Percentiles rank a stretch among this genome's conserved stretches.
phyloP scores from a whole-genome alignment of 768 basidiomycete genomes.

The Rhodotorula diobovata region DNA sequence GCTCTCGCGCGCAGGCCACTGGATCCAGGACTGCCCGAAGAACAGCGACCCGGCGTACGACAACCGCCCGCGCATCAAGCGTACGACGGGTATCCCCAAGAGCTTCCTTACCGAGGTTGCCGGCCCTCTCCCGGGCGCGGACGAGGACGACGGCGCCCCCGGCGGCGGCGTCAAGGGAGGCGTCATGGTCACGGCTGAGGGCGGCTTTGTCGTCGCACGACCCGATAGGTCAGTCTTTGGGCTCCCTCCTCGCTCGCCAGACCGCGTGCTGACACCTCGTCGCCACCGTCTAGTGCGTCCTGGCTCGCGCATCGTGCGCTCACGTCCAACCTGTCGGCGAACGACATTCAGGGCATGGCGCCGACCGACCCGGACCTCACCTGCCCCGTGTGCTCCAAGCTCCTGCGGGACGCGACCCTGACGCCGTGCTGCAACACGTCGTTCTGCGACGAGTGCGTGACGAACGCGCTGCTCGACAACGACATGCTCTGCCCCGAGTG shows the following conservation, averaged over 20 bases:
- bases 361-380: constrained; percentile 73
- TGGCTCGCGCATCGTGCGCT: constrained; percentile 82
- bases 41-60: constrained; percentile 94
- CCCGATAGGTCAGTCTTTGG: constrained; percentile 93
- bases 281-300: constrained; percentile 60
- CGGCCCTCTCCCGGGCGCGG: constrained; percentile 56
- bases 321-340: constrained; percentile 72
- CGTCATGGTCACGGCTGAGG: constrained; percentile 98
- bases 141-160: constrained; percentile 45
- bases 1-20: constrained; percentile 77
- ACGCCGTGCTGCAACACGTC: constrained; percentile 87
- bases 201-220: constrained; percentile 93
- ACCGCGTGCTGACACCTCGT: not conserved
- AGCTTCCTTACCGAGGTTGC: constrained; percentile 96
- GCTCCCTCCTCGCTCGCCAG: constrained; percentile 42
- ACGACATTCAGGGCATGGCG: constrained; percentile 75
- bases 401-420: constrained; percentile 88
- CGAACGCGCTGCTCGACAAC: constrained; percentile 85
- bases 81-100: constrained; percentile 95
- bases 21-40: constrained; percentile 99
- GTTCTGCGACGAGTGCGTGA: constrained; percentile 97
- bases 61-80: constrained; percentile 88
- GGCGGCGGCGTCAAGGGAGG: constrained; percentile 55
- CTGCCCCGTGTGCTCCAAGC: constrained; percentile 87
- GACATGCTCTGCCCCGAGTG: constrained; percentile 93